A percentile compares a stretch with the other conserved stretches of the same genome.
These are phyloP conservation scores for Pythium aquatile DNA, from an alignment of 352 stramenopile species.

Conservation along the genomic window DNA sequence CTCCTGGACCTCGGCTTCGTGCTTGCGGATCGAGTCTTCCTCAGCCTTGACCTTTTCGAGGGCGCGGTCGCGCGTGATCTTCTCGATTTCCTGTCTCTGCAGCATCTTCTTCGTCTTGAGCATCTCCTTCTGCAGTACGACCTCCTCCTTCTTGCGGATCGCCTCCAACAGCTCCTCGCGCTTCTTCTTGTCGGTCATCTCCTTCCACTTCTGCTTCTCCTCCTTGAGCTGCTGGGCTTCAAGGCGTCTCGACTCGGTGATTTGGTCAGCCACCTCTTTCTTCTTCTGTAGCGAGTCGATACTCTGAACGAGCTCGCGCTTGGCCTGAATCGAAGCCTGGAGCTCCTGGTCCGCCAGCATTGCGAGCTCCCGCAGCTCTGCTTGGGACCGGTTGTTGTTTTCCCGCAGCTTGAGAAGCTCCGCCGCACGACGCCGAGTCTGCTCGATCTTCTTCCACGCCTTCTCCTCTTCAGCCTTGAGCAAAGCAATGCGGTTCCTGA, in stretches of 20 bases:
- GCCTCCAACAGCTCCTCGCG: conserved; percentile 61
- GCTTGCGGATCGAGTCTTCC: conserved; percentile 56
- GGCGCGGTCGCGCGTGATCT: conserved; percentile 59
- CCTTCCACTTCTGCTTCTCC: conserved; percentile 78
- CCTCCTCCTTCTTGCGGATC: conserved; percentile 69
- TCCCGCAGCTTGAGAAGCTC: conserved; percentile 71
- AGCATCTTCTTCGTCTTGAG: conserved; percentile 64
- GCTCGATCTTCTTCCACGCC: conserved; percentile 85
- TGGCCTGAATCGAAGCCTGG: conserved; percentile 65
- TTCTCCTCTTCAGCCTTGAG: conserved; percentile 82
- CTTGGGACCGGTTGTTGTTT: conserved; percentile 61
- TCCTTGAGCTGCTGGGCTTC: conserved; percentile 80
- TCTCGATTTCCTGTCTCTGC: conserved; percentile 72
- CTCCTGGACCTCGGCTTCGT: conserved; percentile 69
- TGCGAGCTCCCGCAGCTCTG: conserved; percentile 59
- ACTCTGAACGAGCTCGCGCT: conserved; percentile 73
- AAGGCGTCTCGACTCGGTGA: conserved; percentile 58
- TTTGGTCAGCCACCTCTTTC: conserved; percentile 66
- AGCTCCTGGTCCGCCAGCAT: conserved; percentile 57
- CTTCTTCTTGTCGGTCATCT: conserved; percentile 65
- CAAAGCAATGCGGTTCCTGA: conserved; percentile 79
- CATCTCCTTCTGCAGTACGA: conserved; percentile 64
- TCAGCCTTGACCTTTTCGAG: conserved; percentile 62
- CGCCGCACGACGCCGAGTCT: conserved; percentile 65
- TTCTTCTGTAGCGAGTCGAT: conserved; percentile 84